phyloP scores from a whole-genome alignment of 108 stramenopile genomes.

The Halocafeteria seosinensis region DNA sequence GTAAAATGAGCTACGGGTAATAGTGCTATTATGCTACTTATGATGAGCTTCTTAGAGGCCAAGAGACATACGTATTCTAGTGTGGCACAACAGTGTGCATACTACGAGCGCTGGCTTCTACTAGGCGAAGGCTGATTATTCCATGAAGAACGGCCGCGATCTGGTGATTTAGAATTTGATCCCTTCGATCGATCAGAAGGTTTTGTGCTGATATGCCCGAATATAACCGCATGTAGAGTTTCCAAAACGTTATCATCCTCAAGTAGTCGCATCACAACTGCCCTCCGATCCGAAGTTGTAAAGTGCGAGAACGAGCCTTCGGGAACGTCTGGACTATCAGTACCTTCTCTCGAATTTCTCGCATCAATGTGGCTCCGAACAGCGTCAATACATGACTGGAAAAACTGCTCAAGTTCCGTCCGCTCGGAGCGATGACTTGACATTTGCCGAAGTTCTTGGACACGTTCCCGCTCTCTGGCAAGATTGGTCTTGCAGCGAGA shows the following conservation, averaged over 20 bases:
- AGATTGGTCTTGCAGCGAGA: slow-evolving; percentile 1
- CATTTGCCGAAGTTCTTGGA: not conserved
- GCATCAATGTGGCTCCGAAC: not conserved
- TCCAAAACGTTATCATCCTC: not conserved
- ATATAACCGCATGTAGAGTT: not conserved
- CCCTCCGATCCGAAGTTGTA: not conserved
- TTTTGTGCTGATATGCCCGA: too few species aligned
- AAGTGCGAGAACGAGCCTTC: not conserved
- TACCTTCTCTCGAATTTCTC: not conserved
- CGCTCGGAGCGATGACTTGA: too few species aligned
- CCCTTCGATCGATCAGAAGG: too few species aligned
- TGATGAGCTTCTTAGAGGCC: too few species aligned
- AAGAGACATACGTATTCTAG: too few species aligned
- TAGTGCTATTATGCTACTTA: too few species aligned
- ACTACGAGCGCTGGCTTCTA: too few species aligned
- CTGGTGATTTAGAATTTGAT: too few species aligned
- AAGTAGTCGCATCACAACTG: not conserved
- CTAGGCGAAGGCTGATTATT: too few species aligned
- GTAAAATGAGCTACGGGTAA: too few species aligned
- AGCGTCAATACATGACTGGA: not conserved
- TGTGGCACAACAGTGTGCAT: too few species aligned
- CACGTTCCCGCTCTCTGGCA: not conserved
- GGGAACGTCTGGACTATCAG: not conserved
- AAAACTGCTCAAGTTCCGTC: not conserved
- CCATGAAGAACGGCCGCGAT: too few species aligned